These are phyloP conservation scores for Heterobasidion parviporum DNA, from an alignment of 1,284 basidiomycete species.

Conservation along the genomic window DNA sequence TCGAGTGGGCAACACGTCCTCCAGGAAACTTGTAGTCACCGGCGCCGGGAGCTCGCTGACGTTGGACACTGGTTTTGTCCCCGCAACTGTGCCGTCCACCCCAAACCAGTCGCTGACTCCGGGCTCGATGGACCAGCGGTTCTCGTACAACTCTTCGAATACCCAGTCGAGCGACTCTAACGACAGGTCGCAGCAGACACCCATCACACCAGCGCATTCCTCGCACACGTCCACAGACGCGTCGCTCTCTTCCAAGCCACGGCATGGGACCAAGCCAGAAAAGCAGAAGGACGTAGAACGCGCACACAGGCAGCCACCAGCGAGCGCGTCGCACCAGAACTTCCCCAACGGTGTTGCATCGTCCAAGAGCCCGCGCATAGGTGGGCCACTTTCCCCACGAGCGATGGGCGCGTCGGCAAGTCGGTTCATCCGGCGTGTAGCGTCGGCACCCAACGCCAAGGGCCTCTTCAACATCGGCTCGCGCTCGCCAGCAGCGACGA, in stretches of 20 bases:
- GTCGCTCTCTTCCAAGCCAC: conserved; percentile 22
- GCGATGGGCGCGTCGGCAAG: conserved; percentile 62
- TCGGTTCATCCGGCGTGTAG: conserved; percentile 88
- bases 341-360: conserved; percentile 5
- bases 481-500: conserved; percentile 38
- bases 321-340: conserved; percentile 18
- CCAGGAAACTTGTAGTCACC: conserved; percentile 33
- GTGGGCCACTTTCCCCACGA: conserved; percentile 46
- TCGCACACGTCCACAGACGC: conserved; percentile 12
- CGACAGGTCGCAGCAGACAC: conserved; percentile 25
- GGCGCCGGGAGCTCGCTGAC: conserved; percentile 21
- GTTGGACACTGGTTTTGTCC: conserved; percentile 29
- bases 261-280: conserved; percentile 50
- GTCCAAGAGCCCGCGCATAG: conserved; percentile 26
- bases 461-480: conserved; percentile 66
- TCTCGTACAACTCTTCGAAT: conserved; percentile 66
- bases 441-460: conserved; percentile 95
- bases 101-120: conserved; percentile 43
- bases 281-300: conserved; percentile 31
- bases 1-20: conserved; percentile 38
- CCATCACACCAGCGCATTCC: conserved; percentile 22
- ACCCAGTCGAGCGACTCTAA: conserved; percentile 60
- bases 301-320: conserved; percentile 22
- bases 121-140: conserved; percentile 39
- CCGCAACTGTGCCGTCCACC: conserved; percentile 30